Conservation (phyloP, 2,329 filamentous ascomycete genomes). For the Aspergillus piperis region DNA sequence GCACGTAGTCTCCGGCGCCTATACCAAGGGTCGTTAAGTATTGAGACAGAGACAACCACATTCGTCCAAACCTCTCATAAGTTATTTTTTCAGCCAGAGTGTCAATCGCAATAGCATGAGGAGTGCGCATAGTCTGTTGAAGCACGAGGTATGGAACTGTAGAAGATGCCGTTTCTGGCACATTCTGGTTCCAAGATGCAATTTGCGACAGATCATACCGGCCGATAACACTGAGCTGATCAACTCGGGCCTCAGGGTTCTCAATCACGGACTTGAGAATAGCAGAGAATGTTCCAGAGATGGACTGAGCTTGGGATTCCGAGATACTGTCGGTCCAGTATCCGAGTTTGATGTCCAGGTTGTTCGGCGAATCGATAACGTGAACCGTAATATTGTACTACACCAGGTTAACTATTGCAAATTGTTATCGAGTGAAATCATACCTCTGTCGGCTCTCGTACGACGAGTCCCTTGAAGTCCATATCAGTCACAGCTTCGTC, state of each 20-base stretch:
- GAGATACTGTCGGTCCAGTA: neutral
- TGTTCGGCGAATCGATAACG: neutral
- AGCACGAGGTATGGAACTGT: neutral
- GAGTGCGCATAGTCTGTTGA: neutral
- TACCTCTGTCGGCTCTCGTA: neutral
- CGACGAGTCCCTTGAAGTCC: neutral
- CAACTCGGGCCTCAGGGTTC: neutral
- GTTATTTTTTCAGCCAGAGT: neutral
- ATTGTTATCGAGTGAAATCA: neutral
- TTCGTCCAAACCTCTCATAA: neutral
- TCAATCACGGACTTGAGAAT: neutral
- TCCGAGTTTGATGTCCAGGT: neutral
- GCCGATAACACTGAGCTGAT: neutral
- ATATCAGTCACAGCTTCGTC: neutral
- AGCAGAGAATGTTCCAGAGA: neutral
- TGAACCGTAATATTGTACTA: slow-evolving; percentile 6
- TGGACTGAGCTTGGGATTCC: neutral
- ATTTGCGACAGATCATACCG: slow-evolving; percentile 1
- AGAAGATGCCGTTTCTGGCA: neutral
- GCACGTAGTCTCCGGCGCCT: slow-evolving; percentile 24
- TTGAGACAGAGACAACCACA: neutral
- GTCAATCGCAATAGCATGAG: neutral
- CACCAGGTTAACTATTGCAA: neutral
- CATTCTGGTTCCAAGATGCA: neutral
- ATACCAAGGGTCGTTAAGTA: slow-evolving; percentile 28